These are phyloP conservation scores for Capsicum rhomboideum DNA, from an alignment of 257 asterid species.

Conservation along the genomic window DNA sequence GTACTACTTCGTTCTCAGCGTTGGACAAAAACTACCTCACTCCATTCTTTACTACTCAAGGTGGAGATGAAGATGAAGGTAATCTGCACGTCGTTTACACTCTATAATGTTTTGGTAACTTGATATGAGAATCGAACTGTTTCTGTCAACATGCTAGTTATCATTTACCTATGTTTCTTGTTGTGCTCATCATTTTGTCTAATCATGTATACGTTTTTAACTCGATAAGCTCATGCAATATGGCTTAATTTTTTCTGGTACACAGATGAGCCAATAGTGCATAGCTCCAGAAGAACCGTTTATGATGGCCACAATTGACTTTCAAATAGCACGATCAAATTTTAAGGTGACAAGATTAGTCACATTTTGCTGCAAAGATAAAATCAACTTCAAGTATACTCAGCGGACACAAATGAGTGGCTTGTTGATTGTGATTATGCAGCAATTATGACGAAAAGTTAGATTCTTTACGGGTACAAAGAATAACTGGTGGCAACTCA, in stretches of 20 bases:
- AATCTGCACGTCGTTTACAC: background rate
- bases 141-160: background rate
- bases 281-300: background rate
- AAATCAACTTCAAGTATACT: background rate
- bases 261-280: slow-evolving; percentile 1
- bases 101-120: background rate
- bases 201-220: background rate
- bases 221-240: background rate
- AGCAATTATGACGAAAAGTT: background rate
- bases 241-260: background rate
- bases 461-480: background rate
- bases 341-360: background rate
- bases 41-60: slow-evolving; percentile 87
- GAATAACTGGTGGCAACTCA: background rate
- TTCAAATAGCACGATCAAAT: background rate
- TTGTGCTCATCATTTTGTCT: background rate
- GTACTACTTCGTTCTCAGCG: slow-evolving; percentile 85
- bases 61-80: slow-evolving; percentile 70
- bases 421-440: background rate
- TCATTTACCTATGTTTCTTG: background rate
- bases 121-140: background rate
- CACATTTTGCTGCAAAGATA: background rate
- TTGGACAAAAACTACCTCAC: slow-evolving; percentile 93
- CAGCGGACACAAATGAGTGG: background rate
- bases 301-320: background rate